Evolutionary conservation across 2,329 filamentous ascomycete genomes (phyloP), one percentile per base, ranked within the genome.

Genomic region (Alternaria postmessia): DNA sequence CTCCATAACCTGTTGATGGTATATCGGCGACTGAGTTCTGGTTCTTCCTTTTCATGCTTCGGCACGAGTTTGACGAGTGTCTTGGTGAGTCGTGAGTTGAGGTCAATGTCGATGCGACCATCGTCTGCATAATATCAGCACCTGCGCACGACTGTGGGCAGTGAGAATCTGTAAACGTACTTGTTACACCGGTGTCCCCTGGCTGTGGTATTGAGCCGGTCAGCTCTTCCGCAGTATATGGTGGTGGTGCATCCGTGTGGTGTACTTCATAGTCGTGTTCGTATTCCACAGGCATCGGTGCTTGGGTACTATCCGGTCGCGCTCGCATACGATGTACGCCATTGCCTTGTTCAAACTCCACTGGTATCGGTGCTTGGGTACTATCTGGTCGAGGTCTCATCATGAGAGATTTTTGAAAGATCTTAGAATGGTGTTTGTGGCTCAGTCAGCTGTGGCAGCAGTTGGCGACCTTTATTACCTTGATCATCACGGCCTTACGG

Each of bases 31-130:
- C 55, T 57, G 8, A 46, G 24, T 30, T 52, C 36, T 43, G 55
- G 47, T 18, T 28, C 47, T 3, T 57, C 26, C 1, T 59, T 39
- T n/a, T 63, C 41, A 11, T 53, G 58, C 24, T 64, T 58, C 2
- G 69, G 68, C 1, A 71, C 67, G 9, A 68, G 57, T 36, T 65
- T 69, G 18, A 67, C 32, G 14, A 73, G 60, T 18, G 63, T 62
- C 43, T 65, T 65, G 6, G 66, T 63, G 11, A 69, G 61, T n/a
- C 51, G 44, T 2, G 69, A 69, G n/a, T 70, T 51, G 18, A 75
- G 64, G 48, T 73, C 65, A 20, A 75, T 70, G 16, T 73, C 54
- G 36, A 75, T 62, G 30, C 67, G 68, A 47, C 71, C 72, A 42
- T 75, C 69, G 34, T 61, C 69, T 73, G 20, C 12, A 16, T 11